Evolutionary conservation across 345 rosid species (phyloP).

Genomic region (Dipteronia dyeriana): DNA sequence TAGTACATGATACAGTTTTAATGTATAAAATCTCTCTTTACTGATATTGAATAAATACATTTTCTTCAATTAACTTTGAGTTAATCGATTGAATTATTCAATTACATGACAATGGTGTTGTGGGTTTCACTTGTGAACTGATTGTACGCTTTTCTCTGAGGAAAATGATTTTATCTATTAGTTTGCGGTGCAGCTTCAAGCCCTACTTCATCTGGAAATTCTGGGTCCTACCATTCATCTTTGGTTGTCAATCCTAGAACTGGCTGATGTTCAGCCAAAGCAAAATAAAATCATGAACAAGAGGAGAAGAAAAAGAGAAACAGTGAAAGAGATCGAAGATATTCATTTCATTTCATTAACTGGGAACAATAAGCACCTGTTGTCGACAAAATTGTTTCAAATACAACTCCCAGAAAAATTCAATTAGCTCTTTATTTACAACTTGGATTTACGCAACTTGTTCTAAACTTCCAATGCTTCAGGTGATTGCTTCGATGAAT

Average conservation of each 20-base stretch:
- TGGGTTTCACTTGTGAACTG: neutral
- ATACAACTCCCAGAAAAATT: neutral
- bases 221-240: neutral
- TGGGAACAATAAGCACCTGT: too few relatives aligned
- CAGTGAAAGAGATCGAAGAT: neutral
- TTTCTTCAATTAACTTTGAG: too few relatives aligned
- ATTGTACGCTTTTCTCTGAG: neutral
- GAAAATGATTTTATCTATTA: neutral
- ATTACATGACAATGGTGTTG: too few relatives aligned
- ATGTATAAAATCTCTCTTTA: neutral
- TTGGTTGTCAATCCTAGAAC: neutral
- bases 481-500: constrained; percentile 23
- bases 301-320: neutral
- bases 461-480: constrained; percentile 24
- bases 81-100: too few relatives aligned
- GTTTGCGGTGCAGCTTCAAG: neutral
- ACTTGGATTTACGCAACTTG: constrained; percentile 14
- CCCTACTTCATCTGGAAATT: neutral
- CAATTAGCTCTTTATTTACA: constrained; percentile 14
- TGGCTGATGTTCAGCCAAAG: neutral
- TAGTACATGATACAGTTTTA: neutral
- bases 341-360: neutral
- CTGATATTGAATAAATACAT: neutral
- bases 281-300: neutral
- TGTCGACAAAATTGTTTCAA: neutral